A percentile compares a stretch with the other conserved stretches of the same genome.
Evolutionary conservation across 2,329 filamentous ascomycete genomes (phyloP).

Genomic region (Dactylellina parvicollis): DNA sequence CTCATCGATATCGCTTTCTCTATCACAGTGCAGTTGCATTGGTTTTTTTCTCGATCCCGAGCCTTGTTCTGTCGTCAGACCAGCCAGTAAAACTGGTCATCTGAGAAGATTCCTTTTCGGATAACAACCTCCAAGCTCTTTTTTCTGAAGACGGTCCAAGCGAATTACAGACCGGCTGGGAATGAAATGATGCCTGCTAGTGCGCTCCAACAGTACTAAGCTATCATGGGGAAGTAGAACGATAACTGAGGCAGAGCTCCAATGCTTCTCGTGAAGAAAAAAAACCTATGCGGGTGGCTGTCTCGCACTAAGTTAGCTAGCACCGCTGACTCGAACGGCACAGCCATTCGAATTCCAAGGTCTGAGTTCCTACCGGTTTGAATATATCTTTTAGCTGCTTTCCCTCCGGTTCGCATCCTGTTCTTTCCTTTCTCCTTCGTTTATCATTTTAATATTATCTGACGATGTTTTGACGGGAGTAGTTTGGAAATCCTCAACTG

Average conservation of each 20-base stretch:
- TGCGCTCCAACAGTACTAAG: background rate
- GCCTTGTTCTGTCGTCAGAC: background rate
- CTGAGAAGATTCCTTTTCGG: constrained; percentile 39
- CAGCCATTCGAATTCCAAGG: background rate
- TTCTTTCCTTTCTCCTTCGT: background rate
- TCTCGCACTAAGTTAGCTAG: too few relatives aligned
- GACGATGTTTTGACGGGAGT: constrained; percentile 10
- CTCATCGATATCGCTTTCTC: constrained; percentile 17
- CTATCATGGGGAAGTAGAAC: constrained; percentile 15
- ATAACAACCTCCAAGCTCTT: background rate
- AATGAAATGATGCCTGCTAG: constrained; percentile 21
- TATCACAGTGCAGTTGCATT: background rate
- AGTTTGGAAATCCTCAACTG: background rate
- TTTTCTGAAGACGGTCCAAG: background rate
- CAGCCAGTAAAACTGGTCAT: constrained; percentile 13
- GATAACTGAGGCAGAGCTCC: constrained; percentile 1
- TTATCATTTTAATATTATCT: background rate
- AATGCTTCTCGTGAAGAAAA: background rate
- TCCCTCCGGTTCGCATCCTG: background rate
- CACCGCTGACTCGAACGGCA: constrained; percentile 3
- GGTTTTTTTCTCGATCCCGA: background rate
- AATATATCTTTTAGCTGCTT: constrained; percentile 12
- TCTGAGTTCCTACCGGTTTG: constrained; percentile 12
- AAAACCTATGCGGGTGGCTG: constrained; percentile 14
- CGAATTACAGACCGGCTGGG: background rate